Evolutionary conservation across 2,329 filamentous ascomycete species (phyloP).

Genomic region (Catunica adiposa): DNA sequence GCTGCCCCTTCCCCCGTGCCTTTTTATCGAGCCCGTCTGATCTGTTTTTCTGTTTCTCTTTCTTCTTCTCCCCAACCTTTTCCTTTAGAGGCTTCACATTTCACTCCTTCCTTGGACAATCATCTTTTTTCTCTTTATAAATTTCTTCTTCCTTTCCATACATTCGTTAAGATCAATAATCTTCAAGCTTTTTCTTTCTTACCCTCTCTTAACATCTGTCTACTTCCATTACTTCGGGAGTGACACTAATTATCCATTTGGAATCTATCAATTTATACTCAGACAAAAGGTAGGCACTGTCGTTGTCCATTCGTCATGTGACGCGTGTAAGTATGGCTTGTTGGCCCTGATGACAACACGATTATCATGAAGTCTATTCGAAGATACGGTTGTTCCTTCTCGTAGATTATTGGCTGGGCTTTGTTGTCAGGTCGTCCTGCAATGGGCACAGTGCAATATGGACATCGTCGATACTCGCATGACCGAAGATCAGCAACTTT

Average conservation of each 20-base stretch:
- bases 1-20: conserved; percentile 10
- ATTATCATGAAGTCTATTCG: not conserved
- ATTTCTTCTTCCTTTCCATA: conserved; percentile 18
- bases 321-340: not conserved
- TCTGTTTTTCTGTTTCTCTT: conserved; percentile 17
- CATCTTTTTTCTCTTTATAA: conserved; percentile 16
- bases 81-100: conserved; percentile 10
- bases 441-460: too few species aligned
- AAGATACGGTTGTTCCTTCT: too few species aligned
- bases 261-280: conserved; percentile 8
- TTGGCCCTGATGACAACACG: not conserved
- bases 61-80: conserved; percentile 18
- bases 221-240: conserved; percentile 14
- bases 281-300: conserved; percentile 9
- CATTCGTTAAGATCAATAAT: conserved; percentile 18
- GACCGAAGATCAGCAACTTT: too few species aligned
- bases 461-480: too few species aligned
- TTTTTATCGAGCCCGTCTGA: conserved; percentile 16
- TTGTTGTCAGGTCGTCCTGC: too few species aligned
- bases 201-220: conserved; percentile 9
- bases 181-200: conserved; percentile 7
- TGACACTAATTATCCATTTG: conserved; percentile 13
- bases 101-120: conserved; percentile 14
- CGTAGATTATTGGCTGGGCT: too few species aligned
- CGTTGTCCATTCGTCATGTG: not conserved